phyloP scores from a whole-genome alignment of 140 eudicot species.

The Cichorium intybus region DNA sequence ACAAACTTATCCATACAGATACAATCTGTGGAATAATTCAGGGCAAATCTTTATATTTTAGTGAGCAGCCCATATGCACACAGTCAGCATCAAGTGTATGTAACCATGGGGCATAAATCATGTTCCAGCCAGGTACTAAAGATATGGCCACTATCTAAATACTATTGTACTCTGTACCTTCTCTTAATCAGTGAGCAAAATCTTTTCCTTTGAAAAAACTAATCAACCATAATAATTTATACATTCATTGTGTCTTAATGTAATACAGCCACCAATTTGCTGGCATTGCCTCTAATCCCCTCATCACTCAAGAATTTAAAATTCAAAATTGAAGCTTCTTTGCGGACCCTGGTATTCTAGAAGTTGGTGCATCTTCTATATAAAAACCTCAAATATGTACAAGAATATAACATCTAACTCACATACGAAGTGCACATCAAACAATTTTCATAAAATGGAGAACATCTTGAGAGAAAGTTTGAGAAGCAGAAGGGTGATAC shows the following conservation, averaged over 20 bases:
- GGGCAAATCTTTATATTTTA: background rate
- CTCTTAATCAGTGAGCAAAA: constrained; percentile 8
- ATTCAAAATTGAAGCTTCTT: constrained; percentile 15
- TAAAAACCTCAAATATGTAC: constrained; percentile 19
- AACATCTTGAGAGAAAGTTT: constrained; percentile 10
- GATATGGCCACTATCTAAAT: constrained; percentile 18
- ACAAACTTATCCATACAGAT: too few species aligned
- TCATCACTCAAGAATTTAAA: constrained; percentile 13
- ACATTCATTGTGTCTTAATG: constrained; percentile 22
- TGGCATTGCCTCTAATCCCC: constrained; percentile 42
- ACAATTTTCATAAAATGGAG: constrained; percentile 14
- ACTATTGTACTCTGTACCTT: background rate
- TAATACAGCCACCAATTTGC: constrained; percentile 35
- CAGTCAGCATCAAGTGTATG: constrained; percentile 6
- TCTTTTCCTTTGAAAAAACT: background rate
- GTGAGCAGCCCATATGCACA: constrained; percentile 4
- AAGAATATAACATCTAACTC: constrained; percentile 5
- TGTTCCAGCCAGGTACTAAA: constrained; percentile 7
- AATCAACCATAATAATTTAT: constrained; percentile 13
- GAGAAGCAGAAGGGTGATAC: constrained; percentile 23
- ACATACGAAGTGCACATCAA: background rate
- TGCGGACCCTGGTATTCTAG: constrained; percentile 11
- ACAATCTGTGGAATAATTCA: background rate
- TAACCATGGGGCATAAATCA: constrained; percentile 2
- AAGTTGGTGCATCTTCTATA: constrained; percentile 14